Base-by-base conservation (phyloP, 495 filamentous ascomycete species). In the Jackrogersella minutella region DNA sequence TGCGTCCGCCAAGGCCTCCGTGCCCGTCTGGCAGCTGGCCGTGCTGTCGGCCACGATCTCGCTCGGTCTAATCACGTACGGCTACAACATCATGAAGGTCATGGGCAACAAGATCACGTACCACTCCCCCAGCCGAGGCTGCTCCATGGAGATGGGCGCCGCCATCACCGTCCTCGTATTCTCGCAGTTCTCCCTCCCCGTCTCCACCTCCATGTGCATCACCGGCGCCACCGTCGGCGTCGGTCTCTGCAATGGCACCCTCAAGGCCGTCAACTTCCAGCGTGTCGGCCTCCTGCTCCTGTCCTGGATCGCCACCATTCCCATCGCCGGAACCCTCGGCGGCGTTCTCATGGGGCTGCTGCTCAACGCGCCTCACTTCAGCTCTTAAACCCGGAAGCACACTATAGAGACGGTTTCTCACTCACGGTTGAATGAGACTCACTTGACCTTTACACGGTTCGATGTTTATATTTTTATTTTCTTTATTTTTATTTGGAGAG, bases 81-180 rank as follows among this genome's bases (percentile, higher is more conserved):
- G 87, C 11, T 90, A 89, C 76, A 87, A 89, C 76, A 90, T 90
- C 74, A 88, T 90, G 85, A 85, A 85, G 74, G 80, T 84, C 70
- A 85, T 89, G 84, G 87, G 87, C 64, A 90, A 89, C 80, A 85
- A 86, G 62, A 87, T 89, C 65, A 89, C 87, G 46, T 85, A 87
- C 71, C 85, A 88, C 78, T 87, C 85, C 1, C 87, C 87, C 3
- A 85, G 79, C 64, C 78, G 86, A 49, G 82, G 87, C 33, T 87
- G 76, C 69, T 86, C 84, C 22, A 89, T 89, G 86, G 87, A 90
- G 64, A 76, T 90, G 77, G 87, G 86, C 41, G 85, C 86, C 28
- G 87, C 86, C 53, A 79, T 90, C 64, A 90, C 87, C 7, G 85
- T 90, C 56, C 80, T 90, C 6, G 70, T 90, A 53, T 86, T 85